Percentiles rank a stretch among this genome's conserved stretches.
These are phyloP conservation scores for Berberis vulgaris DNA, from an alignment of 164 flowering plant species.

Conservation along the genomic window DNA sequence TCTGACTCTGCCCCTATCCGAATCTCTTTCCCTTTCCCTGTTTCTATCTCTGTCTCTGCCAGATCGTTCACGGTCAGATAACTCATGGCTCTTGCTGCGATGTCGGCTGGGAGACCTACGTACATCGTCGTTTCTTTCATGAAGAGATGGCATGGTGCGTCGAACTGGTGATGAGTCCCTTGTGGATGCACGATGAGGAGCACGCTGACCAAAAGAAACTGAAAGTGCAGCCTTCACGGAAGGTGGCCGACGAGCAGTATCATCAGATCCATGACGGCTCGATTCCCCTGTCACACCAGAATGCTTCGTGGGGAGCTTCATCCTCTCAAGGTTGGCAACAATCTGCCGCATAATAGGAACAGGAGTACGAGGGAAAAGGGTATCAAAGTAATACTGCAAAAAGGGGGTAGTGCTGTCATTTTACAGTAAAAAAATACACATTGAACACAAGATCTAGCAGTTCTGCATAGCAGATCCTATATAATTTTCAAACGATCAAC, in stretches of 20 bases:
- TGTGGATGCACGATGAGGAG: constrained; percentile 98
- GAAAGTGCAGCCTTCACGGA: constrained; percentile 99
- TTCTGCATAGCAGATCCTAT: too few relatives aligned
- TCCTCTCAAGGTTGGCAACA: constrained; percentile 63
- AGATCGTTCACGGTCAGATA: constrained; percentile 40
- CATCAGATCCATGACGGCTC: constrained; percentile 82
- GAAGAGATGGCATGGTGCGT: constrained; percentile 54
- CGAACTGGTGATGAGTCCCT: constrained; percentile 97
- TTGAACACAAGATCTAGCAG: too few relatives aligned
- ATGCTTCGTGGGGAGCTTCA: constrained; percentile 80
- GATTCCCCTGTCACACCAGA: constrained; percentile 78
- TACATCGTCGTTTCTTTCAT: constrained; percentile 38
- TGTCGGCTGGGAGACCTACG: constrained; percentile 49
- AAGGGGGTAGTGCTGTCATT: background rate
- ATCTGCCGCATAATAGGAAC: constrained; percentile 83
- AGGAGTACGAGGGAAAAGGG: constrained; percentile 90
- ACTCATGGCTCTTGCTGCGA: constrained; percentile 56
- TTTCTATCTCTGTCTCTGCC: constrained; percentile 26
- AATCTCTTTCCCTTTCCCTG: constrained; percentile 22
- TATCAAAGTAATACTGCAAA: constrained; percentile 91
- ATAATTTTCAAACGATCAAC: too few relatives aligned
- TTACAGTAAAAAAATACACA: too few relatives aligned
- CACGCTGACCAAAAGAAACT: constrained; percentile 99
- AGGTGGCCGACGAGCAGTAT: constrained; percentile 94
- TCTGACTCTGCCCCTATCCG: constrained; percentile 30